These are phyloP conservation scores for Skeletonema menzelii DNA, from an alignment of 108 stramenopile genomes.

Conservation along the genomic window DNA sequence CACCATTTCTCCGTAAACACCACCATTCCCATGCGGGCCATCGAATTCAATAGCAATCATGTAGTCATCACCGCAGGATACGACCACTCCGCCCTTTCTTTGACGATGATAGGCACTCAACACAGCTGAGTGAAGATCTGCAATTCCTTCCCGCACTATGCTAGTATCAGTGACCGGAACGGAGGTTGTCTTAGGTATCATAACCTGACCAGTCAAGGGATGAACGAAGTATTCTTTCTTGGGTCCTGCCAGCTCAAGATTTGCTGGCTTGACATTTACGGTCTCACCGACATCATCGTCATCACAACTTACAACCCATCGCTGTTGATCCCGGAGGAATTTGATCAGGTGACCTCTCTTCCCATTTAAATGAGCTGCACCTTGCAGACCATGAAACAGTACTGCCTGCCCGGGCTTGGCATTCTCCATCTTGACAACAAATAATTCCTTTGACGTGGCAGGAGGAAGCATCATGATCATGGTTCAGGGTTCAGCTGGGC, in stretches of 20 bases:
- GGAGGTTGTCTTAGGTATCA: not conserved
- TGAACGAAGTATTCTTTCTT: not conserved
- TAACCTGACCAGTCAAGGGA: not conserved
- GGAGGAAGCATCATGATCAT: no score
- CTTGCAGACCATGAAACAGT: not conserved
- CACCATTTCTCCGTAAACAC: slow-evolving; percentile 13
- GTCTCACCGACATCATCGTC: not conserved
- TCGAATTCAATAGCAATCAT: slow-evolving; percentile 15
- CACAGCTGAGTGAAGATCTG: slow-evolving; percentile 9
- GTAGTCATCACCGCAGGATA: slow-evolving; percentile 13
- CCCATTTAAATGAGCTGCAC: not conserved
- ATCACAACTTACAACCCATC: slow-evolving; percentile 1
- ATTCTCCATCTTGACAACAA: not conserved
- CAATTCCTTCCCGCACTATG: not conserved
- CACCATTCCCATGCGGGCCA: slow-evolving; percentile 1
- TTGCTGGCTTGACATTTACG: not conserved
- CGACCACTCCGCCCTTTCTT: slow-evolving; percentile 11
- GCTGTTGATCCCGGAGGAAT: not conserved
- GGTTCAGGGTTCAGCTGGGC: no score
- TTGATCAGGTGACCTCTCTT: not conserved
- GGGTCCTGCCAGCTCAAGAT: not conserved
- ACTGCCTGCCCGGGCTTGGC: not conserved
- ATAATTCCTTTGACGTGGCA: no score
- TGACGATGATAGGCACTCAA: slow-evolving; percentile 1
- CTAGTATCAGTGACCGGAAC: not conserved